Base-by-base conservation (phyloP, 2,329 filamentous ascomycete genomes). In the Calcarisporium arbuscula region DNA sequence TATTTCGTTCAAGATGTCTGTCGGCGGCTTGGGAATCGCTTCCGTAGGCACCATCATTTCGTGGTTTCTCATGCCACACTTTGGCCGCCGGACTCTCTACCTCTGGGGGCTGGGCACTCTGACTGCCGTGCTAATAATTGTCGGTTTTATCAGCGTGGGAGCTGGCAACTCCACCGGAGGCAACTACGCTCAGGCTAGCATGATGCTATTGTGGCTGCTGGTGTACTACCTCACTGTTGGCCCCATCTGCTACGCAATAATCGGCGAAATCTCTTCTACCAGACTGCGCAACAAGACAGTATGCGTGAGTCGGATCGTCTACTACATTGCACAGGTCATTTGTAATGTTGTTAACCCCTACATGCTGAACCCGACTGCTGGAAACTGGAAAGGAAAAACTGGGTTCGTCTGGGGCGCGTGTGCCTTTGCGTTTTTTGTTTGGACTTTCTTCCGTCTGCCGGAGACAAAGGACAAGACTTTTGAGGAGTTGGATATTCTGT, bases 401-500 rank as follows among this genome's bases (percentile, higher is more conserved):
- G 53, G 70, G 41, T 67, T 64, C 35, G 59, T 67, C 43, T 67
- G 63, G 60, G 58, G 7, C 16, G 26, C 12, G 8, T 9, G 8
- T 7, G 16, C 8, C 14, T 15, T 28, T 52, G 2, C 54, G 51
- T 56, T 66, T 16, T 59, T 71, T 5, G 45, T 64, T 1, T 77
- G 73, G 61, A 60, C 66, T 1, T 72, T 57, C 43, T 71, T 70
- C 47, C 65, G 64, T 12, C 50, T 72, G 8, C 70, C 69, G 3
- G 72, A 76, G 49, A 65, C 69, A 1, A 67, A 65, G 30, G 66
- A 58, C 3, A 59, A 65, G 30, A 69, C 66, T 0, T 65, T 72
- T 32, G 68, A 70, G 42, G 71, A 76, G 51, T 57, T 76, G 7
- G 71, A 74, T 35, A 58, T 66, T n/a, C 41, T 76, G 17, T 76